Conservation (phyloP, 2,329 filamentous ascomycete species). For the Fusarium haematococcum region DNA sequence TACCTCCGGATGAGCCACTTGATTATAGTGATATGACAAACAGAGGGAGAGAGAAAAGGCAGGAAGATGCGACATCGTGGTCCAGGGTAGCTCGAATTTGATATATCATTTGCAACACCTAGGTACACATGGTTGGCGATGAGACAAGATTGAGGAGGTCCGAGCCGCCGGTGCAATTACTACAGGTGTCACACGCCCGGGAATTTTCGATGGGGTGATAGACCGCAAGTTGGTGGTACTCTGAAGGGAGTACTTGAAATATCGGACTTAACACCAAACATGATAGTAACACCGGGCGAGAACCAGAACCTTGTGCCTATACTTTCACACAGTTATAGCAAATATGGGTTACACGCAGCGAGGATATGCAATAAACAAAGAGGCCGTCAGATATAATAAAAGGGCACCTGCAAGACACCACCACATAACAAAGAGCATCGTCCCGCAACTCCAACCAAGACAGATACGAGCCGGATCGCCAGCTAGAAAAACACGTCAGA, state of each 20-base stretch:
- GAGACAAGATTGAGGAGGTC: background rate
- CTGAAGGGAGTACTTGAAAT: background rate
- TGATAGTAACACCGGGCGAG: background rate
- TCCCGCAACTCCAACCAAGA: background rate
- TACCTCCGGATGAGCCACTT: background rate
- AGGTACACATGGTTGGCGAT: background rate
- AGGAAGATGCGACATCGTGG: background rate
- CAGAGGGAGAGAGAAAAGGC: background rate
- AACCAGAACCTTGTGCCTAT: background rate
- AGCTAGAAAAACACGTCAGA: background rate
- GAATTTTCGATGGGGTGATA: background rate
- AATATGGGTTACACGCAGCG: background rate
- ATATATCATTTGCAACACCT: background rate
- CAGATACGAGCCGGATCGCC: slow-evolving; percentile 27
- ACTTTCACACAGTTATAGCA: background rate
- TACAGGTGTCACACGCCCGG: background rate
- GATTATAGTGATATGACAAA: background rate
- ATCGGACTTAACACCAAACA: background rate
- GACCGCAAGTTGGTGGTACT: background rate
- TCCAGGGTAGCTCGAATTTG: background rate
- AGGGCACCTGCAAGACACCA: background rate
- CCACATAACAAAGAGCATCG: background rate
- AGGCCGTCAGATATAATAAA: background rate
- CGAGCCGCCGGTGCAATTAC: background rate
- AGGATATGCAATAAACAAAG: background rate